Evolutionary conservation across 2,329 filamentous ascomycete species (phyloP).

Genomic region (Pestalotiopsis sp.): DNA sequence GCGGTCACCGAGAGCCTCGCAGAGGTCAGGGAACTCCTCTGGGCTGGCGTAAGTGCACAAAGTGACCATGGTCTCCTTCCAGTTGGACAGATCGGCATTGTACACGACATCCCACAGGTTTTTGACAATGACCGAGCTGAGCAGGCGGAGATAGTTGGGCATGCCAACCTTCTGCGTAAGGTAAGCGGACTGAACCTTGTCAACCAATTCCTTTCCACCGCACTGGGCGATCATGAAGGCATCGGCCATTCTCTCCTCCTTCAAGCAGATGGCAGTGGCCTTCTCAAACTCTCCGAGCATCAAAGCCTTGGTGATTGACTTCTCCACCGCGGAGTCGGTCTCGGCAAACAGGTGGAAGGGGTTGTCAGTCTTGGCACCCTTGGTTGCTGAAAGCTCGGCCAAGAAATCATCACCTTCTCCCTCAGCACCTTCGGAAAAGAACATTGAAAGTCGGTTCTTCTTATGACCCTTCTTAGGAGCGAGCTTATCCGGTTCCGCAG

Average conservation of each 20-base stretch:
- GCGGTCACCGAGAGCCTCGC: slow-evolving; percentile 90
- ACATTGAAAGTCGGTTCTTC: slow-evolving; percentile 72
- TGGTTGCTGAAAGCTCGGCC: slow-evolving; percentile 80
- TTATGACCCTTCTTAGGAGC: slow-evolving; percentile 42
- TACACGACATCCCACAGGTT: slow-evolving; percentile 98
- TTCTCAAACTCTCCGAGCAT: slow-evolving; percentile 90
- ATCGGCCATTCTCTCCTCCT: slow-evolving; percentile 89
- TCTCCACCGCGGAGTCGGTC: slow-evolving; percentile 81
- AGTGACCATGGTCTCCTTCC: slow-evolving; percentile 97
- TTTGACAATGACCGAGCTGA: slow-evolving; percentile 91
- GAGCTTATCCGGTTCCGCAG: slow-evolving; percentile 49
- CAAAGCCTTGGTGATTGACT: slow-evolving; percentile 82
- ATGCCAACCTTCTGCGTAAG: slow-evolving; percentile 79
- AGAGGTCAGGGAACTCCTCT: slow-evolving; percentile 90
- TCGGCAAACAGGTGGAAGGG: slow-evolving; percentile 90
- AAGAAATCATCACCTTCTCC: slow-evolving; percentile 84
- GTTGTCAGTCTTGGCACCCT: slow-evolving; percentile 90
- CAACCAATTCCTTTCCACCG: slow-evolving; percentile 88
- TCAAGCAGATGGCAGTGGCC: slow-evolving; percentile 85
- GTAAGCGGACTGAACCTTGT: slow-evolving; percentile 92
- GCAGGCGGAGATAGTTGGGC: slow-evolving; percentile 88
- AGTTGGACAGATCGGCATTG: slow-evolving; percentile 89
- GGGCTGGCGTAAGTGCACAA: slow-evolving; percentile 94
- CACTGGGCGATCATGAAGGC: slow-evolving; percentile 98
- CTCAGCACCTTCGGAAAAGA: slow-evolving; percentile 73